Conservation (phyloP, 164 flowering plant genomes). For the Dillenia suffruticosa region DNA sequence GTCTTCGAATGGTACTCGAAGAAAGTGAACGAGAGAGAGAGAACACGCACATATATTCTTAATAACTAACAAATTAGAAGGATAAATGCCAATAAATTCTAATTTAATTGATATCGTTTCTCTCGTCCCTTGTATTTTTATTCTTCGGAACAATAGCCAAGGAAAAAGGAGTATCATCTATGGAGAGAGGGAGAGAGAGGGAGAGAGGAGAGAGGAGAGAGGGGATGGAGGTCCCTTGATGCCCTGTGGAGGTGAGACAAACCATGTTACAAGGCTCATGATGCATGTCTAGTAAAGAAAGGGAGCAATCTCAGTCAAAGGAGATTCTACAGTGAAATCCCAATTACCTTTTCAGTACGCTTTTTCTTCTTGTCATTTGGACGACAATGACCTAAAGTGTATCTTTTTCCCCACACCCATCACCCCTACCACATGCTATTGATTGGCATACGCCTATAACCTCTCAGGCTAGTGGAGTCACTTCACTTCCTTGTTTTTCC, state of each 20-base stretch:
- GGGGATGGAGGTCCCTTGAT: conserved; percentile 6
- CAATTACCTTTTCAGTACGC: conserved; percentile 6
- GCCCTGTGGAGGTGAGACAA: conserved; percentile 29
- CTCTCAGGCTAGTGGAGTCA: too few species aligned
- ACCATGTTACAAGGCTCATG: conserved; percentile 30
- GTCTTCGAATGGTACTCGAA: too few species aligned
- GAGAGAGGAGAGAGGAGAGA: background rate
- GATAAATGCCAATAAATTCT: too few species aligned
- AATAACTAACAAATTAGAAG: too few species aligned
- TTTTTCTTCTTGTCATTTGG: conserved; percentile 3
- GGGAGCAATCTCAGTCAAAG: conserved; percentile 28
- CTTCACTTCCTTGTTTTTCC: too few species aligned
- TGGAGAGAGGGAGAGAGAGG: background rate
- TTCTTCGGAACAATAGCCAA: too few species aligned
- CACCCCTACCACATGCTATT: conserved; percentile 20
- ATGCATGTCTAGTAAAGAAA: conserved; percentile 29
- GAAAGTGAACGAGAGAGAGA: too few species aligned
- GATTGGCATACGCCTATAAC: background rate
- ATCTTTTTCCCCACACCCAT: too few species aligned
- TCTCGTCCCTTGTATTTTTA: too few species aligned
- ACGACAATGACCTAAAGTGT: conserved; percentile 18
- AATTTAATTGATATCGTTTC: too few species aligned
- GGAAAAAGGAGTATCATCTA: background rate
- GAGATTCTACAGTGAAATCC: conserved; percentile 18
- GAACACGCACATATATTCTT: too few species aligned